Percentiles rank a stretch among this genome's conserved stretches.
Evolutionary conservation across 2,329 filamentous ascomycete genomes (phyloP).

Genomic region (Diaporthe ampelina): DNA sequence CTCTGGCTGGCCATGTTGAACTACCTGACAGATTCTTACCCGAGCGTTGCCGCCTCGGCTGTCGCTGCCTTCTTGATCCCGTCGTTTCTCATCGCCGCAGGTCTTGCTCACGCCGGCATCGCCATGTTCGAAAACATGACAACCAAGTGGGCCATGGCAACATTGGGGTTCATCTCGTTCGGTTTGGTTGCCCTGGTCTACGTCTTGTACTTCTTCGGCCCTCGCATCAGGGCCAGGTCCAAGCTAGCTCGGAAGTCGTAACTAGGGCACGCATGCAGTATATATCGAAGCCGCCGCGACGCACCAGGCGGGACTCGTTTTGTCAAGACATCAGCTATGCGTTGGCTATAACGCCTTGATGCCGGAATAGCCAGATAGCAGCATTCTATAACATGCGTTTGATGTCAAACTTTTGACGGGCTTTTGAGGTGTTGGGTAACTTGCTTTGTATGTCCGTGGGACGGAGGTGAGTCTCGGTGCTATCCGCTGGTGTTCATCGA

Average conservation of each 20-base stretch:
- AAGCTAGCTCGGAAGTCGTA: conserved; percentile 52
- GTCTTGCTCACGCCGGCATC: conserved; percentile 52
- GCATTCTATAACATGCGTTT: neutral
- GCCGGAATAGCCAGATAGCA: conserved; percentile 13
- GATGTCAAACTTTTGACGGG: neutral
- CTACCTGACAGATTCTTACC: conserved; percentile 58
- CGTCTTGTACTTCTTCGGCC: conserved; percentile 57
- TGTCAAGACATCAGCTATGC: neutral
- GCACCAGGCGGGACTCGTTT: too few species aligned
- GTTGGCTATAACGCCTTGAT: neutral
- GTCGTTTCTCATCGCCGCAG: conserved; percentile 57
- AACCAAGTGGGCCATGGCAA: conserved; percentile 57
- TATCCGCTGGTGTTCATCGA: neutral
- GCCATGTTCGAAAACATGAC: conserved; percentile 55
- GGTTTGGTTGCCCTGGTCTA: conserved; percentile 56
- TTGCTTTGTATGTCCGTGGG: neutral
- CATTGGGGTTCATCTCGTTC: conserved; percentile 56
- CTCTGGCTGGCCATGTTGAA: conserved; percentile 59
- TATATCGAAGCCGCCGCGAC: neutral
- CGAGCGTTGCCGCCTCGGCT: conserved; percentile 56
- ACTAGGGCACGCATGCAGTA: neutral
- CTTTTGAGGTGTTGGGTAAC: neutral
- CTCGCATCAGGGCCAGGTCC: conserved; percentile 50
- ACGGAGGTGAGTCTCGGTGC: neutral
- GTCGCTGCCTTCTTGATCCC: conserved; percentile 60